Evolutionary conservation across 2,329 filamentous ascomycete species (phyloP), one percentile per base, ranked within the genome.

Genomic region (Xylariaceae sp.): DNA sequence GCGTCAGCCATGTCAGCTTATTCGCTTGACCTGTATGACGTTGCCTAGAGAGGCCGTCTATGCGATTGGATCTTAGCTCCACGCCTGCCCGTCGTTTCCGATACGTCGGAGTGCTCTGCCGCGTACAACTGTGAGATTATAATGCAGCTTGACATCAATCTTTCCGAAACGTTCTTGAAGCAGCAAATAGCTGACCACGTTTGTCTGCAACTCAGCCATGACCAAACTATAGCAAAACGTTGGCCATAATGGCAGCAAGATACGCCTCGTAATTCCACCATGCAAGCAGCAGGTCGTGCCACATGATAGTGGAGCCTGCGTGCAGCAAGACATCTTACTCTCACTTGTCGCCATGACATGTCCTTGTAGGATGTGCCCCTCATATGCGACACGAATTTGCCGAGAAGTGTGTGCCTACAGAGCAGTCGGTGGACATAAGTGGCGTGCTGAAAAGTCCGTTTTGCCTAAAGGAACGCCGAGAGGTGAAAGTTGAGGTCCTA

Each of bases 261-360:
- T 53, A 47, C 48, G 52, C 46, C 51, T 62, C 62, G 60, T 61
- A 63, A 59, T 60, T 47, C 44, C 51, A 47, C 57, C 59, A 62
- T 57, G 55, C 22, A 27, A 27, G 22, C 22, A 27, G 22, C 22
- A 27, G 22, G 7, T 27, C 22, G 22, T 27, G 22, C 22, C 22
- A 27, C 22, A 27, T 27, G 7, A 27, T 27, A 5, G 22, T 27
- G 22, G 22, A 27, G 22, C 22, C 7, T 27, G 22, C 22, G 7
- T 27, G 22, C 4, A 27, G 22, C 4, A 27, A 27, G 39, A 22
- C 38, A 48, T 49, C 52, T 48, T n/a, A 22, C 27, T 47, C 38
- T 42, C 35, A 7, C 7, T 27, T 27, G 22, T 27, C 7, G 22
- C 22, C 22, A 27, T 7, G 22, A 27, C 22, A 27, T 27, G 22